Base-by-base conservation (phyloP, 1,284 basidiomycete species). In the Naganishia albida region DNA sequence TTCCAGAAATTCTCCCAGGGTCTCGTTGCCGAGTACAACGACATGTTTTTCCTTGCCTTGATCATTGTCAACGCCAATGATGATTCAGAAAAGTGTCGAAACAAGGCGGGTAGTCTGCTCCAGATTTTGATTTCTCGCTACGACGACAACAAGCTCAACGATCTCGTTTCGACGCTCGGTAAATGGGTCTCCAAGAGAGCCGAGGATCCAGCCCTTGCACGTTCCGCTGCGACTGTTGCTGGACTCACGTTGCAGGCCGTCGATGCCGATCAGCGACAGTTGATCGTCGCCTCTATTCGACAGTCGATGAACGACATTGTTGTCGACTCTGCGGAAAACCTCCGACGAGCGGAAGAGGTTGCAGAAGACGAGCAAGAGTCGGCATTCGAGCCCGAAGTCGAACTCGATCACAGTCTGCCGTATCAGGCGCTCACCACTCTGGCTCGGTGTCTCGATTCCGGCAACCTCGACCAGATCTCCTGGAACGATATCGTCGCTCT, bases 21-120 rank as follows among this genome's bases (percentile, higher is more conserved):
- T 3, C 81, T 97, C 23, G 80, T 99, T 43, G 81, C 82, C 16
- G 90, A 95, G 73, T 89, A 94, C 72, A 85, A 90, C 16, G 92
- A 98, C 74, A 82, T 98, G 71, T 83, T 99, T 56, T 97, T 98
- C 75, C 87, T 97, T 3, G 88, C 91, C 0, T 84, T 99, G 23
- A 91, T 96, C 20, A 90, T 98, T 85, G 88, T 89, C 34, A 80
- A 98, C 28, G 93, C 92, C 39, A 99, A 99, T 75, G 96, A 99
- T 74, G 88, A 91, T 56, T 91, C 93, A 4, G 81, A 88, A 39
- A 88, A 89, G 74, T 98, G 93, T 75, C 84, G 92, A 25, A 89
- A 90, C 73, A 90, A 91, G 85, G 90, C 91, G 0, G 88, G 89
- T 0, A 85, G 86, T 42, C 83, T 98, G 26, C 85, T 97, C 78